These are phyloP conservation scores for Plasmodium sp. DNA, from an alignment of 169 alveolate species.

Conservation along the genomic window DNA sequence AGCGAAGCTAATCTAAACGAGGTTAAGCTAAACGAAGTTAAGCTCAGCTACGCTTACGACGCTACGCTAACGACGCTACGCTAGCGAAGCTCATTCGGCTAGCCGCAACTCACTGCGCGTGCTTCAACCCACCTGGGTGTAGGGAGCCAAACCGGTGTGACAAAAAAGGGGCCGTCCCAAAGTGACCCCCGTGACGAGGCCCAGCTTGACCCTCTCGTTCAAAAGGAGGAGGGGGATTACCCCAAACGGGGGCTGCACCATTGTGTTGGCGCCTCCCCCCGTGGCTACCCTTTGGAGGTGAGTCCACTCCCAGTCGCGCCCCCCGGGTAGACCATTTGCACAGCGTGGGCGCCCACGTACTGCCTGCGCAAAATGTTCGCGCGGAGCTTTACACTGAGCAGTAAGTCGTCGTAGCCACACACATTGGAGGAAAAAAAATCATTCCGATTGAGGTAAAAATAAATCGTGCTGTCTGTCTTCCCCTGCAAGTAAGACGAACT, in stretches of 20 bases:
- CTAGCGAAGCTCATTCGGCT: not conserved
- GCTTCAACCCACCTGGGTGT: not conserved
- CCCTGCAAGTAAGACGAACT: slow-evolving; percentile 47
- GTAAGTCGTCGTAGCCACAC: slow-evolving; percentile 2
- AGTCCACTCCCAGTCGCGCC: not conserved
- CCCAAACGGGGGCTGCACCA: not conserved
- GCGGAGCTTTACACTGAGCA: slow-evolving; percentile 18
- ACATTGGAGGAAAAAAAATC: slow-evolving; percentile 43
- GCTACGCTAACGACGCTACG: not conserved
- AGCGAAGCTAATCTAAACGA: no score
- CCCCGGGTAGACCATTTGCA: slow-evolving; percentile 9
- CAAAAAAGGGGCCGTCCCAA: not conserved
- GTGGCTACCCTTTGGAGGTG: not conserved
- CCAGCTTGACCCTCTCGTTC: not conserved
- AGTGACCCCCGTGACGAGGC: not conserved
- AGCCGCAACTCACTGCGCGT: not conserved
- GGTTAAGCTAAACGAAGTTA: no score
- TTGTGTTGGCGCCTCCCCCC: not conserved
- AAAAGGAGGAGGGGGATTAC: not conserved
- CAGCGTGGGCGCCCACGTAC: not conserved
- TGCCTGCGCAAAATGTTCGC: not conserved
- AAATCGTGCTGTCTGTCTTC: not conserved
- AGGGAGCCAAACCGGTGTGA: not conserved
- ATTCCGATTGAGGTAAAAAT: slow-evolving; percentile 25
- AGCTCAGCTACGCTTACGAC: no score